Evolutionary conservation across 1,284 basidiomycete species (phyloP).

Genomic region (Meira miltonrushii): DNA sequence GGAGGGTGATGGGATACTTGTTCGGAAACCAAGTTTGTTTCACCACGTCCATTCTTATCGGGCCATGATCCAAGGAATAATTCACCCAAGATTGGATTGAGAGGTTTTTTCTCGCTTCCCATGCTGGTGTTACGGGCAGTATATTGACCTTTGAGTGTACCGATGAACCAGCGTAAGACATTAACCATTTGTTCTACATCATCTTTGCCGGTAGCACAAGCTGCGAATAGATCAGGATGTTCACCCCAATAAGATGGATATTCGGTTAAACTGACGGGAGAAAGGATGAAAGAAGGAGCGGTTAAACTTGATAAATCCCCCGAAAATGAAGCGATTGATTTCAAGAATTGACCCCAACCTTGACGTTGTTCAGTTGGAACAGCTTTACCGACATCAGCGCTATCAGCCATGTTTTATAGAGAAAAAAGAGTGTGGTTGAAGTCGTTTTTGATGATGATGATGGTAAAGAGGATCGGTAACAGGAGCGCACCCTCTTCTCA

Average conservation of each 20-base stretch:
- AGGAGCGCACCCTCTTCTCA: too few species aligned
- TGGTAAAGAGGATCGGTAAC: too few species aligned
- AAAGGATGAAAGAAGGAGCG: conserved; percentile 65
- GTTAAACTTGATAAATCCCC: conserved; percentile 91
- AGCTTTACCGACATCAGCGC: conserved; percentile 31
- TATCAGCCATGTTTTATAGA: conserved; percentile 26
- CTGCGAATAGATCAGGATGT: conserved; percentile 43
- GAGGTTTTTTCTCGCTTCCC: conserved; percentile 95
- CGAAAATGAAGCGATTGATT: conserved; percentile 49
- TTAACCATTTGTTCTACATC: conserved; percentile 50
- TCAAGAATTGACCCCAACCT: conserved; percentile 47
- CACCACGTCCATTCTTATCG: conserved; percentile 69
- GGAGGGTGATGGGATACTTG: conserved; percentile 66
- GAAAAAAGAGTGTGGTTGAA: too few species aligned
- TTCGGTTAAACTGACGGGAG: conserved; percentile 35
- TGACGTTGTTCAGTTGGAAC: conserved; percentile 41
- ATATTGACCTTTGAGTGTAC: conserved; percentile 87
- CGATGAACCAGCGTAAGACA: conserved; percentile 51
- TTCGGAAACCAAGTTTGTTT: conserved; percentile 82
- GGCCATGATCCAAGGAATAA: conserved; percentile 92
- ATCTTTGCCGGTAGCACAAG: conserved; percentile 38
- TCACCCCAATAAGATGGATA: conserved; percentile 44
- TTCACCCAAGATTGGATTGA: conserved; percentile 87
- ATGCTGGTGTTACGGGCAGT: conserved; percentile 58
- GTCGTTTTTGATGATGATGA: too few species aligned